Evolutionary conservation across 345 rosid genomes (phyloP), one percentile per base, ranked within the genome.

Genomic region (Murraya paniculata): DNA sequence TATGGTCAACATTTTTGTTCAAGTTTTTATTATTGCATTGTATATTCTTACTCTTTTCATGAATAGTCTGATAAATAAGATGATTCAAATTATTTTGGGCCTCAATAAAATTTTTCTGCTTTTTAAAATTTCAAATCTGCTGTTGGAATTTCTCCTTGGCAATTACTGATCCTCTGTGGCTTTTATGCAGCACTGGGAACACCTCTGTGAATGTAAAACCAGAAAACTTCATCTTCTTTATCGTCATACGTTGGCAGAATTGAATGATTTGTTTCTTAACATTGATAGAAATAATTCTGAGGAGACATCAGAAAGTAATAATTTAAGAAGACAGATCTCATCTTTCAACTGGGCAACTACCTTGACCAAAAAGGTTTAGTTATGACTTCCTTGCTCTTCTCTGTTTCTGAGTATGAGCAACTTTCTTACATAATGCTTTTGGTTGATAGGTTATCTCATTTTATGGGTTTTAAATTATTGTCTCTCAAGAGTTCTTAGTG

Each of bases 131-230:
- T 77, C 57, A 30, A 24, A 77, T 74, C 50, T 61, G 57, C 16
- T 28, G 31, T 60, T 75, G 70, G 19, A 45, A 62, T 27, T 41
- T 16, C 48, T 16, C 4, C 38, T 68, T 7, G 38, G 41, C 66
- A 41, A 38, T 67, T 64, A n/a, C 62, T 79, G 45, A 68, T 79
- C 64, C 60, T 76, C 68, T 78, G 72, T 81, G 68, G 62, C 39
- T 81, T 66, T 73, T 50, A 31, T 89, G 88, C 94, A 95, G 99
- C 99, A 95, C 73, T 92, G 94, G 93, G 88, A 86, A 69, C 96
- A 86, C 77, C 89, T 95, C 75, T 93, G 99, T 81, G 99, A 93
- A 83, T 95, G 99, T 85, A 85, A 93, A 75, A 78, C 92, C 73
- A 85, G 86, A 76, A 92, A 82, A 83, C 89, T 69, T 72, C 77